Evolutionary conservation across 2,329 filamentous ascomycete species (phyloP).

Genomic region (Camillea tinctor): DNA sequence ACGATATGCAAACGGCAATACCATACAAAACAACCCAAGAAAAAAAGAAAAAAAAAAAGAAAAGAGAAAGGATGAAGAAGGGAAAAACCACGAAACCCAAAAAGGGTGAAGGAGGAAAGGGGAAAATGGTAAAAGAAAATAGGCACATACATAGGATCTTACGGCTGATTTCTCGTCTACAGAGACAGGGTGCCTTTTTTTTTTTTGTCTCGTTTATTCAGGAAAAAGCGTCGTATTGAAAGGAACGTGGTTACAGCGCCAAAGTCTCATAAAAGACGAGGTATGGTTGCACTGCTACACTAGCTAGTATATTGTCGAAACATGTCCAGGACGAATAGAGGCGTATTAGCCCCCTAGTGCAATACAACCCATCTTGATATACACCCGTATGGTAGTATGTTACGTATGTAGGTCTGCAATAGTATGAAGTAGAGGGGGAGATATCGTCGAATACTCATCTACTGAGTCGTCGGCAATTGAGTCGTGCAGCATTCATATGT

Average conservation of each 20-base stretch:
- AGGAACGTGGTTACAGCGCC: neutral
- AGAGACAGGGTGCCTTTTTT: neutral
- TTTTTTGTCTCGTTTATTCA: neutral
- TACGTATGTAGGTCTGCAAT: no score
- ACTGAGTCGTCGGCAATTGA: no score
- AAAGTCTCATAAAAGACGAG: neutral
- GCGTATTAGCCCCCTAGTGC: neutral
- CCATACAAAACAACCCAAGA: no score
- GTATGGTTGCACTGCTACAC: neutral
- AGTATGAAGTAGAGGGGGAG: no score
- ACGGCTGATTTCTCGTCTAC: neutral
- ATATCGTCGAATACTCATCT: no score
- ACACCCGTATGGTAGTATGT: neutral
- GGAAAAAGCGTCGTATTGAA: neutral
- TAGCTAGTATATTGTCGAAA: neutral
- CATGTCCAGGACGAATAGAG: neutral
- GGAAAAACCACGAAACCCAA: neutral
- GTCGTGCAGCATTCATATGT: no score
- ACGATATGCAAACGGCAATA: neutral
- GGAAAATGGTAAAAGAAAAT: no score
- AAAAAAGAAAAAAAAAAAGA: neutral
- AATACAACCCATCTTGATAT: neutral
- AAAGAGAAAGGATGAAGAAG: neutral
- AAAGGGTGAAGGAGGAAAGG: no score
- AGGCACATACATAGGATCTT: no score